These are phyloP conservation scores for Usnea hakonensis DNA, from an alignment of 495 filamentous ascomycete genomes.

Conservation along the genomic window DNA sequence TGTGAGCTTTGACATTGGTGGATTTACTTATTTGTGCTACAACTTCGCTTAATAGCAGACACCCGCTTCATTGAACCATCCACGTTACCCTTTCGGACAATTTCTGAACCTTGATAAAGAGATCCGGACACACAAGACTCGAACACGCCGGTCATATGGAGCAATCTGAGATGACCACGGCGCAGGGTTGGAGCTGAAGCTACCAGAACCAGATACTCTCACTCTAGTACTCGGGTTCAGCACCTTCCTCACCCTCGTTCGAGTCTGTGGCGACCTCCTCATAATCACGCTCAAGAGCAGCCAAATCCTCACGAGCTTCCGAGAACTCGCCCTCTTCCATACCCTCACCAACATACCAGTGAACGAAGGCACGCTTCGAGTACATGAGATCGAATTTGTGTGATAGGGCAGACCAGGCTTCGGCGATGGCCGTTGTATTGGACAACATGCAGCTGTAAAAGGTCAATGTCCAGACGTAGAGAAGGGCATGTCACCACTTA, in stretches of 20 bases:
- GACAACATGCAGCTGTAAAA: constrained; percentile 84
- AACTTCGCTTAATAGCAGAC: constrained; percentile 1
- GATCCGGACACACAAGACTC: constrained; percentile 1
- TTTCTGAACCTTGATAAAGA: constrained; percentile 10
- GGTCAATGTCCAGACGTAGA: constrained; percentile 19
- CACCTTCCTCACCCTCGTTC: constrained; percentile 76
- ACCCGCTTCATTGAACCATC: constrained; percentile 19
- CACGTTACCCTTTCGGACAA: constrained; percentile 13
- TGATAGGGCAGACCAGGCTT: constrained; percentile 95
- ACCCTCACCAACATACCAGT: constrained; percentile 99
- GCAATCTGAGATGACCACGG: constrained; percentile 16
- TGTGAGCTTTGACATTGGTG: constrained; percentile 1
- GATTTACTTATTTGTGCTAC: constrained; percentile 11
- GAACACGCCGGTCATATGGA: constrained; percentile 9
- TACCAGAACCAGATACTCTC: constrained; percentile 11
- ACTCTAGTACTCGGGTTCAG: constrained; percentile 91
- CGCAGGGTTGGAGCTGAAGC: not conserved
- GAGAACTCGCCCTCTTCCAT: constrained; percentile 99
- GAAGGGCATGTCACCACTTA: constrained; percentile 43
- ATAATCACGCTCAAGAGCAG: constrained; percentile 96
- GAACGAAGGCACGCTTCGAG: constrained; percentile 98
- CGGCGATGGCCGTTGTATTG: constrained; percentile 97
- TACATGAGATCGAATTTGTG: constrained; percentile 99
- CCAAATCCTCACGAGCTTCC: constrained; percentile 95
- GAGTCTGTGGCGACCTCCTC: constrained; percentile 98